phyloP scores from a whole-genome alignment of 2,329 filamentous ascomycete species.

The Sporothrix protearum region DNA sequence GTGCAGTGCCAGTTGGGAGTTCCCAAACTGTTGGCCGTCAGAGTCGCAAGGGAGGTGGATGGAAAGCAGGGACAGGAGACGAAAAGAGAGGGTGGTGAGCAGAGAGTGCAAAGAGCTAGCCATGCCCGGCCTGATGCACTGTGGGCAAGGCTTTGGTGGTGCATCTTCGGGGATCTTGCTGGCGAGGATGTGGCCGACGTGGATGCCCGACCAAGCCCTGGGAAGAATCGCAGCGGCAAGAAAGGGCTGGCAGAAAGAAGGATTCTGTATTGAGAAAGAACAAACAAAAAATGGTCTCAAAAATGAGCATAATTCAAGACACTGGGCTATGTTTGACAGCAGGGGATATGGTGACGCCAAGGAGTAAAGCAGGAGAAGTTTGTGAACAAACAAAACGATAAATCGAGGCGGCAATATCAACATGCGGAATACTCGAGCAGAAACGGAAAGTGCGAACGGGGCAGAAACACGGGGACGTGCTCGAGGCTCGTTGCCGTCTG shows the following conservation, averaged over 20 bases:
- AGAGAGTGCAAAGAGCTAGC: neutral
- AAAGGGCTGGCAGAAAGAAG: neutral
- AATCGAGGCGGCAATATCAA: neutral
- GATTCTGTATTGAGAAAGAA: neutral
- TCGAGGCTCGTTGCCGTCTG: neutral
- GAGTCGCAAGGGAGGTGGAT: neutral
- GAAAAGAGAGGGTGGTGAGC: neutral
- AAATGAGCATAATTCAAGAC: neutral
- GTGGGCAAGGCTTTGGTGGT: neutral
- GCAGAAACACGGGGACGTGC: neutral
- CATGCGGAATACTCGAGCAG: neutral
- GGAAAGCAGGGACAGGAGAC: constrained; percentile 1
- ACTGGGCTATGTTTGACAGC: neutral
- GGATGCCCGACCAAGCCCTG: neutral
- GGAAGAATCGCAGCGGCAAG: no score
- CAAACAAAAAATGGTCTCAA: neutral
- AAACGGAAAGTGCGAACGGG: neutral
- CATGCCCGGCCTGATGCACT: neutral
- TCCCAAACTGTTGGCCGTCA: neutral
- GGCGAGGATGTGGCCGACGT: no score
- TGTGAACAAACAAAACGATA: neutral
- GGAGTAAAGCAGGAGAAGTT: neutral
- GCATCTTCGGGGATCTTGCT: neutral
- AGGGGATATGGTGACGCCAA: neutral
- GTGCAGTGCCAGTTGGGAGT: neutral